These are phyloP conservation scores for Plantago lanceolata DNA, from an alignment of 305 asterid species.

Conservation along the genomic window DNA sequence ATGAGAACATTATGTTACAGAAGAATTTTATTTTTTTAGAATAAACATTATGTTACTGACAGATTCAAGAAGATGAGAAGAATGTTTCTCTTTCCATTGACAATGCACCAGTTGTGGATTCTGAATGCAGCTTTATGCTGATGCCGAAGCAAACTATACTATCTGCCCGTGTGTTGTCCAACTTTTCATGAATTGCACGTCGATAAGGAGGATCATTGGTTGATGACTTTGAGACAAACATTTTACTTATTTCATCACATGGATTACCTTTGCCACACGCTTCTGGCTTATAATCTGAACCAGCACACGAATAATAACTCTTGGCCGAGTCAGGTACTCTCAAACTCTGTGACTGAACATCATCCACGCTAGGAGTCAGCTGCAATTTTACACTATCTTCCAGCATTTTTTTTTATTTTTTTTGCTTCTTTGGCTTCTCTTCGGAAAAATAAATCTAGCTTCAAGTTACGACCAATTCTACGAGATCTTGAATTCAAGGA, in stretches of 20 bases:
- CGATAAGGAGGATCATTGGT: constrained; percentile 11
- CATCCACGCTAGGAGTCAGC: constrained; percentile 17
- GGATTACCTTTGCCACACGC: constrained; percentile 24
- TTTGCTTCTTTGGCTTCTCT: constrained; percentile 21
- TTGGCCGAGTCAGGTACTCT: constrained; percentile 17
- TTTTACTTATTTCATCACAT: background rate
- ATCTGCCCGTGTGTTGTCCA: constrained; percentile 7
- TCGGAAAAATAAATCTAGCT: constrained; percentile 22
- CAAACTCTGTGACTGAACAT: constrained; percentile 12
- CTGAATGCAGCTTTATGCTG: constrained; percentile 13
- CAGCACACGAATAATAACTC: constrained; percentile 1
- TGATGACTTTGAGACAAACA: constrained; percentile 2
- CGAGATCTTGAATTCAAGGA: constrained; percentile 14
- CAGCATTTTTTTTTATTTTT: constrained; percentile 19
- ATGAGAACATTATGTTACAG: too few species aligned
- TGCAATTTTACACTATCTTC: constrained; percentile 22
- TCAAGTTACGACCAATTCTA: constrained; percentile 17
- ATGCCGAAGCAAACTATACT: background rate
- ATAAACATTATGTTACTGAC: too few species aligned
- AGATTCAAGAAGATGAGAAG: constrained; percentile 26
- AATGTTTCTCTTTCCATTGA: constrained; percentile 22
- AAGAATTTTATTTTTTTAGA: too few species aligned
- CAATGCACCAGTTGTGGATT: constrained; percentile 16
- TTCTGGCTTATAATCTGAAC: constrained; percentile 21
- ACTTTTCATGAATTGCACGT: background rate